A percentile compares a stretch with the other conserved stretches of the same genome.
phyloP scores from a whole-genome alignment of 495 filamentous ascomycete species.

The Neurospora tetrasperma region DNA sequence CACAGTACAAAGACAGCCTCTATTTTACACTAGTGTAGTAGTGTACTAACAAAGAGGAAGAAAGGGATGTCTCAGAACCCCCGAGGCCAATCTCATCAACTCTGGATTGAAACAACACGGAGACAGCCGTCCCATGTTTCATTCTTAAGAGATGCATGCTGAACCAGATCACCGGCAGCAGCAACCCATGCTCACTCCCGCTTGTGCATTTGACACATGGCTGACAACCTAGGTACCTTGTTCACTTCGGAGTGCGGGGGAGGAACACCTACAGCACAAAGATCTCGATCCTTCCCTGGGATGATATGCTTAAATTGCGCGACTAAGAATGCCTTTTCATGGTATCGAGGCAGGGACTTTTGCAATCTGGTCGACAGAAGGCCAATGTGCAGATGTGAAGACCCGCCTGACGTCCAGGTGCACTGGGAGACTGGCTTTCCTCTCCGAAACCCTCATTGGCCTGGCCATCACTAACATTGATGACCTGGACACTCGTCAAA shows the following conservation, averaged over 20 bases:
- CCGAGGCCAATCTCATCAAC: not conserved
- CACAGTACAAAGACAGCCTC: not conserved
- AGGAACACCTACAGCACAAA: not conserved
- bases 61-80: not conserved
- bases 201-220: not conserved
- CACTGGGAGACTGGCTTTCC: too few relatives aligned
- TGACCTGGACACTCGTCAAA: not conserved
- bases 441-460: not conserved
- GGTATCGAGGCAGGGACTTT: not conserved
- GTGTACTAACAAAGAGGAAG: not conserved
- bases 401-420: too few relatives aligned
- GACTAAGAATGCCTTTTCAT: not conserved
- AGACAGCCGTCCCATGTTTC: not conserved
- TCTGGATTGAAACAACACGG: not conserved
- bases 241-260: not conserved
- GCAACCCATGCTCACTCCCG: not conserved
- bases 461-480: not conserved
- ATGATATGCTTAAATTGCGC: not conserved
- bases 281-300: not conserved
- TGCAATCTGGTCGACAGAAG: too few relatives aligned
- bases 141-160: not conserved
- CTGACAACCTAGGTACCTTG: not conserved
- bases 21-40: too few relatives aligned
- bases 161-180: not conserved
- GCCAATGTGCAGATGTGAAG: too few relatives aligned